These are phyloP conservation scores for Scutellaria minor DNA, from an alignment of 257 asterid genomes.

Conservation along the genomic window DNA sequence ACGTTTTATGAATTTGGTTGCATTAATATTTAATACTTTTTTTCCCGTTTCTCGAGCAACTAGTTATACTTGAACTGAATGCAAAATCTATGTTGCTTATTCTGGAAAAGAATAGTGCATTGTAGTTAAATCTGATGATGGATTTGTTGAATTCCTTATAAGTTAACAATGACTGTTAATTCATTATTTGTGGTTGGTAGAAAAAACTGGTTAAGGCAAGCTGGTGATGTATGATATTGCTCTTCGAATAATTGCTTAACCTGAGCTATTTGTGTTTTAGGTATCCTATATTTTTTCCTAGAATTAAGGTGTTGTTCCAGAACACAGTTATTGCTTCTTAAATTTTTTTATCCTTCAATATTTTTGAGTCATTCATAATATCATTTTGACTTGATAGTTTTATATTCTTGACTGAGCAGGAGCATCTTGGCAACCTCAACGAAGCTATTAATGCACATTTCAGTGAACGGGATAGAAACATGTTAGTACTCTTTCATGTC, in stretches of 20 bases:
- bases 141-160: constrained; percentile 20
- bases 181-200: not conserved
- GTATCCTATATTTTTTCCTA: not conserved
- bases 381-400: constrained; percentile 31
- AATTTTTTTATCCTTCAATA: not conserved
- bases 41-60: constrained; percentile 17
- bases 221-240: not conserved
- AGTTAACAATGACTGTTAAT: not conserved
- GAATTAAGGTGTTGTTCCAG: not conserved
- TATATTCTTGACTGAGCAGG: constrained; percentile 56
- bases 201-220: not conserved
- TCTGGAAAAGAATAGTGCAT: not conserved
- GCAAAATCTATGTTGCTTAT: not conserved
- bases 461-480: constrained; percentile 64
- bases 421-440: constrained; percentile 76
- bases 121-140: constrained; percentile 22
- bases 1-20: not conserved
- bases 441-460: constrained; percentile 86
- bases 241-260: not conserved
- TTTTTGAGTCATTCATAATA: constrained; percentile 4
- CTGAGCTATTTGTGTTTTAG: not conserved
- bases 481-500: constrained; percentile 47
- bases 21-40: not conserved
- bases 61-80: constrained; percentile 16
- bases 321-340: not conserved